Evolutionary conservation across 1,284 basidiomycete genomes (phyloP).

Genomic region (Ceratorhiza oryzae-sativae): DNA sequence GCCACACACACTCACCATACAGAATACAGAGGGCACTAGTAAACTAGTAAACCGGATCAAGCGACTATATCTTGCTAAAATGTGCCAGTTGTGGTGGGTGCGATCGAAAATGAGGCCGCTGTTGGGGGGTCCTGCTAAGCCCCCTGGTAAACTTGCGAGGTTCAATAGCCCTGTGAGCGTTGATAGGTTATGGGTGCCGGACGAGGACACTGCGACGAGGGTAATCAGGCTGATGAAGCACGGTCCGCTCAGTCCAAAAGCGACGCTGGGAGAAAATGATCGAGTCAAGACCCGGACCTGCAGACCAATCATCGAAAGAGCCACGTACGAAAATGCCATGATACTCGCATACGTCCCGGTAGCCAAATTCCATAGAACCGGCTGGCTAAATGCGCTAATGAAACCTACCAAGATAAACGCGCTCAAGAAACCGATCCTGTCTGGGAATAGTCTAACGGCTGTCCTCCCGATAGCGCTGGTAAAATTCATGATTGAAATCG

Average conservation of each 20-base stretch:
- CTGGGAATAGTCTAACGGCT: slow-evolving; percentile 44
- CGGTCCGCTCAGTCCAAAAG: slow-evolving; percentile 27
- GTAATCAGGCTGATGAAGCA: slow-evolving; percentile 44
- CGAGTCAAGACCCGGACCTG: too few relatives aligned
- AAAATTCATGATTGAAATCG: slow-evolving; percentile 45
- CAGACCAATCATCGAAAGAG: slow-evolving; percentile 34
- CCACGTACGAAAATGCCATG: slow-evolving; percentile 45
- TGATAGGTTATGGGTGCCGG: slow-evolving; percentile 45
- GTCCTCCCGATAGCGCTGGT: slow-evolving; percentile 44
- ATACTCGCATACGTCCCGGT: slow-evolving; percentile 44
- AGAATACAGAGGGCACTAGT: slow-evolving; percentile 38
- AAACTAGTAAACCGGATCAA: slow-evolving; percentile 40
- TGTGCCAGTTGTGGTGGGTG: slow-evolving; percentile 44
- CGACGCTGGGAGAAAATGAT: slow-evolving; percentile 6
- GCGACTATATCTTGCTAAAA: slow-evolving; percentile 39
- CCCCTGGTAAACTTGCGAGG: slow-evolving; percentile 41
- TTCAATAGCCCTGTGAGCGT: slow-evolving; percentile 45
- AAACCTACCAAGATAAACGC: slow-evolving; percentile 44
- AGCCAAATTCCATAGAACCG: slow-evolving; percentile 45
- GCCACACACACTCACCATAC: slow-evolving; percentile 39
- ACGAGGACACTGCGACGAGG: slow-evolving; percentile 44
- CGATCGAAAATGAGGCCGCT: slow-evolving; percentile 44
- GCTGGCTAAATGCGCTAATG: slow-evolving; percentile 44
- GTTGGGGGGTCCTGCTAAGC: slow-evolving; percentile 43
- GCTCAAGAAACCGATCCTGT: slow-evolving; percentile 45